These are phyloP conservation scores for Paracoccidioides brasiliensis DNA, from an alignment of 2,329 filamentous ascomycete genomes.

Conservation along the genomic window DNA sequence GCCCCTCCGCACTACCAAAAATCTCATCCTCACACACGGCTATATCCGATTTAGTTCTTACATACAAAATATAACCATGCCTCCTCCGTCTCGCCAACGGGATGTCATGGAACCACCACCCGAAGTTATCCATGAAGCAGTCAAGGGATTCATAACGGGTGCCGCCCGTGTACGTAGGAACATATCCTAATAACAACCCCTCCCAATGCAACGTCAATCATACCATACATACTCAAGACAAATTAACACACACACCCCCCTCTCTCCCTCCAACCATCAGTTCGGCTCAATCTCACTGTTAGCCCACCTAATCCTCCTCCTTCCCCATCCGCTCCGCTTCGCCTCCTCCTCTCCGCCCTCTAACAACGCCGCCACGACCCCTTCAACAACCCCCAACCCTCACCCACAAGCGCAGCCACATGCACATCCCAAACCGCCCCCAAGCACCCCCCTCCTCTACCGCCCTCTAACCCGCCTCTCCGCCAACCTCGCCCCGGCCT, in stretches of 20 bases:
- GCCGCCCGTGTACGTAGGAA: slow-evolving; percentile 27
- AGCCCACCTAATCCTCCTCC: slow-evolving; percentile 32
- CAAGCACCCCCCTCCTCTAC: slow-evolving; percentile 23
- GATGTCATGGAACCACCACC: slow-evolving; percentile 30
- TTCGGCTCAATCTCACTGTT: slow-evolving; percentile 36
- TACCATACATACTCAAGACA: too few species aligned
- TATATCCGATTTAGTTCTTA: neutral
- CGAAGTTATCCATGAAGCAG: slow-evolving; percentile 29
- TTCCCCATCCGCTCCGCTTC: slow-evolving; percentile 32
- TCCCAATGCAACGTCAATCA: too few species aligned
- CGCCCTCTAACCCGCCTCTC: slow-evolving; percentile 37
- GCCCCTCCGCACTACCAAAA: neutral
- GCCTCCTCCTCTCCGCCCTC: slow-evolving; percentile 17
- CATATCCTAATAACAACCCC: neutral
- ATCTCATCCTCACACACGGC: neutral
- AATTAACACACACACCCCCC: neutral
- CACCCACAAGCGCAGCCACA: slow-evolving; percentile 11
- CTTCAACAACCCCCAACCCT: slow-evolving; percentile 11
- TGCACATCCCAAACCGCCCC: slow-evolving; percentile 19
- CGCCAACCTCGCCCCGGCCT: slow-evolving; percentile 31
- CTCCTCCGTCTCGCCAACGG: slow-evolving; percentile 28
- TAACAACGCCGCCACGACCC: slow-evolving; percentile 15
- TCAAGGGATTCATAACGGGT: slow-evolving; percentile 31
- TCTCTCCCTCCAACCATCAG: slow-evolving; percentile 12
- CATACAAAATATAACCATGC: slow-evolving; percentile 20